Conservation (phyloP, 2,329 filamentous ascomycete species). For the Diaporthe longicolla region DNA sequence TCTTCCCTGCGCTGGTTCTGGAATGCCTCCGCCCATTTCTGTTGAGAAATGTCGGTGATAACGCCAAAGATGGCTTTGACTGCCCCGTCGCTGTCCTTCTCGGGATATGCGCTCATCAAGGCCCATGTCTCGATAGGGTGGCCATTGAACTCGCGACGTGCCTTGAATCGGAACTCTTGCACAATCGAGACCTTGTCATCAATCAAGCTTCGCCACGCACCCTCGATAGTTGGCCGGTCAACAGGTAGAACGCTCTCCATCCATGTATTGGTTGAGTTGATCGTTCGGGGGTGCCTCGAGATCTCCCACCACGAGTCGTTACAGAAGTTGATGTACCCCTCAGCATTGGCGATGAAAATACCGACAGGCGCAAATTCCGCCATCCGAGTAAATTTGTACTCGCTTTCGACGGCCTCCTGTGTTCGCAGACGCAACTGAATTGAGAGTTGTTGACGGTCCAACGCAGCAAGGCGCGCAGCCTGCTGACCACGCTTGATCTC, state of each 20-base stretch:
- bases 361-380: slow-evolving; percentile 87
- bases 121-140: slow-evolving; percentile 80
- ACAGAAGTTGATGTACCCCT: slow-evolving; percentile 81
- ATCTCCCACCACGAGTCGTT: slow-evolving; percentile 86
- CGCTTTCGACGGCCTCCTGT: slow-evolving; percentile 74
- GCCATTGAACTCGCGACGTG: slow-evolving; percentile 72
- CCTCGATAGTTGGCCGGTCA: slow-evolving; percentile 71
- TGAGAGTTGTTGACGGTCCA: slow-evolving; percentile 83
- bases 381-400: slow-evolving; percentile 87
- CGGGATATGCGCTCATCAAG: slow-evolving; percentile 81
- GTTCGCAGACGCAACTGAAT: slow-evolving; percentile 79
- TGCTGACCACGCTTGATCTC: slow-evolving; percentile 82
- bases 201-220: slow-evolving; percentile 74
- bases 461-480: slow-evolving; percentile 80
- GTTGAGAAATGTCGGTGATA: slow-evolving; percentile 87
- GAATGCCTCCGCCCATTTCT: slow-evolving; percentile 87
- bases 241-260: slow-evolving; percentile 79
- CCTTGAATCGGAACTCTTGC: slow-evolving; percentile 82
- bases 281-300: slow-evolving; percentile 73
- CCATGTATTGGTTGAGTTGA: slow-evolving; percentile 74
- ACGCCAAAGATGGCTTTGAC: slow-evolving; percentile 84
- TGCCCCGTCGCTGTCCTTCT: slow-evolving; percentile 73
- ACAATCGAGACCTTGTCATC: slow-evolving; percentile 74
- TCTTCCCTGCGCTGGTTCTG: slow-evolving; percentile 85
- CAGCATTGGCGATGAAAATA: slow-evolving; percentile 84